phyloP scores from a whole-genome alignment of 148 eudicot species.

The Gaultheria prostrata region DNA sequence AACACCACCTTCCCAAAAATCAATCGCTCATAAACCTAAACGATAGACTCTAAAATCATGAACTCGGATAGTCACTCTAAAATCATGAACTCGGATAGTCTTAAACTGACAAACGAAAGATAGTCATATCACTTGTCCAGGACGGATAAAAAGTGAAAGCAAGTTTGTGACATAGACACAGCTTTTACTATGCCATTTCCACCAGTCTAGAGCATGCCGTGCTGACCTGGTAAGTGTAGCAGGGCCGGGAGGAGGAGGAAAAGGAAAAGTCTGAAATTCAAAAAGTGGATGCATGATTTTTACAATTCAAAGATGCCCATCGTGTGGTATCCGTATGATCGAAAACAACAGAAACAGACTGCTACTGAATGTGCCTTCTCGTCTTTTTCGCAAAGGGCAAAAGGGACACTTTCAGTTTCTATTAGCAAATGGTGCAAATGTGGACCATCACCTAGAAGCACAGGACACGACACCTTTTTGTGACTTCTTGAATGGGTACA shows the following conservation, averaged over 20 bases:
- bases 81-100: not conserved
- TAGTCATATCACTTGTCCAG: not conserved
- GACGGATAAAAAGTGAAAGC: not conserved
- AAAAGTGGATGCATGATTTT: not conserved
- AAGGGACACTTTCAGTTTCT: not conserved
- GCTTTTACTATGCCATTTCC: conserved; percentile 22
- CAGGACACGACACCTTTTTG: conserved; percentile 16
- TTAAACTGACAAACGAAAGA: not conserved
- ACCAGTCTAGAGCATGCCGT: conserved; percentile 14
- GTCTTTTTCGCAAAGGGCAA: conserved; percentile 9
- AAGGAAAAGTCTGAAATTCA: not conserved
- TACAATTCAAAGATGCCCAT: conserved; percentile 43
- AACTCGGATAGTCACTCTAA: not conserved
- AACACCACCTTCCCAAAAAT: not conserved
- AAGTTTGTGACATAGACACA: not conserved
- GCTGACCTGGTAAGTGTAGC: conserved; percentile 10
- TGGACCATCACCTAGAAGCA: conserved; percentile 22
- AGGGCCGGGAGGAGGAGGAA: too few species aligned
- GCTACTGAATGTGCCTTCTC: not conserved
- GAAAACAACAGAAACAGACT: not conserved
- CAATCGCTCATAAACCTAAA: not conserved
- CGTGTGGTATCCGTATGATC: conserved; percentile 19
- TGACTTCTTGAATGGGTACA: conserved; percentile 7
- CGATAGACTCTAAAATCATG: not conserved
- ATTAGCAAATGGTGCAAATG: not conserved